A percentile compares a stretch with the other conserved stretches of the same genome.
Conservation (phyloP, 75 land plant species). For the Pinus tabuliformis region DNA sequence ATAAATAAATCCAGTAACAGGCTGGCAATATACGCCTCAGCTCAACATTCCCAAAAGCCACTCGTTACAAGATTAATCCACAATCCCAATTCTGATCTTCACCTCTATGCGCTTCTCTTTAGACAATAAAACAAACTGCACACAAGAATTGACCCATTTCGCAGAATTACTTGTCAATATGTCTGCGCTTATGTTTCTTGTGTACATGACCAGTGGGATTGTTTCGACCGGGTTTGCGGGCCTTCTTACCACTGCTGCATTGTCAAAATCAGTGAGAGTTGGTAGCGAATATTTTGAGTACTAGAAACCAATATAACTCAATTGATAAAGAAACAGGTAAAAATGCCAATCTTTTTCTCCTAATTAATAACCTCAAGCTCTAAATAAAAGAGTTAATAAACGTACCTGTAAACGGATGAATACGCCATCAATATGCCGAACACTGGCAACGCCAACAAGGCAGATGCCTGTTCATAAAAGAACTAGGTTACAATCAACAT, state of each 20-base stretch:
- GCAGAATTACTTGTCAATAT: slow-evolving; percentile 20
- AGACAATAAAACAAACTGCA: background rate
- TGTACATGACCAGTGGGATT: slow-evolving; percentile 10
- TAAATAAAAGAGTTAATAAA: background rate
- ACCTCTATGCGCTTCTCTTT: background rate
- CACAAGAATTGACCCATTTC: background rate
- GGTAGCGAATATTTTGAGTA: background rate
- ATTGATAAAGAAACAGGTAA: background rate
- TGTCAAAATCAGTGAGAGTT: background rate
- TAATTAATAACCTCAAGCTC: background rate
- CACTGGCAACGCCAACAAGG: slow-evolving; percentile 45
- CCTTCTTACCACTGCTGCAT: slow-evolving; percentile 23
- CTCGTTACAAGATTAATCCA: slow-evolving; percentile 1
- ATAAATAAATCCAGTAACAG: background rate
- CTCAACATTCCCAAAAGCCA: background rate
- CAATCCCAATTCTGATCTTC: background rate
- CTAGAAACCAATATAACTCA: background rate
- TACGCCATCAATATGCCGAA: slow-evolving; percentile 23
- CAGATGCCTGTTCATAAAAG: slow-evolving; percentile 42
- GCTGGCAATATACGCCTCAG: background rate
- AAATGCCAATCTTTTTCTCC: background rate
- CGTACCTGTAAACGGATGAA: slow-evolving; percentile 42
- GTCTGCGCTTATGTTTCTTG: slow-evolving; percentile 36
- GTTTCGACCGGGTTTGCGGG: slow-evolving; percentile 14
- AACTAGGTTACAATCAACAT: background rate